Evolutionary conservation across 176 grass and related monocot species (phyloP).

Genomic region (Cenchrus fungigraminus): DNA sequence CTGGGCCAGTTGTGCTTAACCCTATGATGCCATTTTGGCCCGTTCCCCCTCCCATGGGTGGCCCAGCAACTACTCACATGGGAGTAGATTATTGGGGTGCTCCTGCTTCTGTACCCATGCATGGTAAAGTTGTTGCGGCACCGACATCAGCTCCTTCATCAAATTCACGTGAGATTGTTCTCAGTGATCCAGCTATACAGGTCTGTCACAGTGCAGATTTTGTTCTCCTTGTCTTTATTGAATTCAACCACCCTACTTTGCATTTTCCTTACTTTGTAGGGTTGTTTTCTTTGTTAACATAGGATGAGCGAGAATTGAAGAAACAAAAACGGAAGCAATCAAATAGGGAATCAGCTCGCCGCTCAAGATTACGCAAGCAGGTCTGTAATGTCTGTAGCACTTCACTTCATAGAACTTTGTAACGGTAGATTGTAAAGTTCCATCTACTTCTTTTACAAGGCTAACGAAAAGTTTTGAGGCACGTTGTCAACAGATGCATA

Average conservation of each 20-base stretch:
- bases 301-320: conserved; percentile 67
- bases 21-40: conserved; percentile 66
- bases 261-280: background rate
- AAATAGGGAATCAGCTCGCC: conserved; percentile 72
- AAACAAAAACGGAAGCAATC: conserved; percentile 68
- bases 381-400: conserved; percentile 37
- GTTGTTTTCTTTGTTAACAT: conserved; percentile 25
- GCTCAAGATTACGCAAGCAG: conserved; percentile 68
- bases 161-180: conserved; percentile 57
- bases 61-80: conserved; percentile 47
- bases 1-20: conserved; percentile 62
- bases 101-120: conserved; percentile 51
- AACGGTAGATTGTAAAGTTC: background rate
- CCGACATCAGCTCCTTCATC: conserved; percentile 52
- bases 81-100: conserved; percentile 64
- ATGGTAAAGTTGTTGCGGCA: conserved; percentile 50
- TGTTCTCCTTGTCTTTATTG: conserved; percentile 35
- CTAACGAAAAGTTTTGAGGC: background rate
- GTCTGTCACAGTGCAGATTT: conserved; percentile 35
- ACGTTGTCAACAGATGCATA: background rate
- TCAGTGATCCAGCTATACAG: conserved; percentile 57
- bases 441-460: background rate
- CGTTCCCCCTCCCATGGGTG: conserved; percentile 55
- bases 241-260: conserved; percentile 6
- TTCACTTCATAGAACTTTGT: background rate